Evolutionary conservation across 108 stramenopile species (phyloP), one percentile per base, ranked within the genome.

Genomic region (Cyclotella distinguenda): DNA sequence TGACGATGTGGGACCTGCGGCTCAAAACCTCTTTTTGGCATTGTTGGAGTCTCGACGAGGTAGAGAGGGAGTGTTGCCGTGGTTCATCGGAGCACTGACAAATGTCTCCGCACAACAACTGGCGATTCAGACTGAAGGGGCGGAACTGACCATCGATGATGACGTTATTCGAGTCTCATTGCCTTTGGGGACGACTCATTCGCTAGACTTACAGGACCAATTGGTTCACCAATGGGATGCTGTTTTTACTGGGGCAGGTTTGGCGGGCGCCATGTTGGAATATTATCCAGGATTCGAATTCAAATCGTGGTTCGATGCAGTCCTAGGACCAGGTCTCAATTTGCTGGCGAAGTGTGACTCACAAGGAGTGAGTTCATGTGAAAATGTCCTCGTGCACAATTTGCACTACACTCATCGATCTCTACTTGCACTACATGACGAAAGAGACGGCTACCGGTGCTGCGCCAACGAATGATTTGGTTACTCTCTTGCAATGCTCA

Each of bases 401-500:
- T 6, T 31, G 19, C 42, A 15, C 19, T 66, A 46, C 39, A 1
- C 23, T 34, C 28, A 63, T 47, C 4, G n/a, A 16, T 9, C 8
- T 26, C 43, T 38, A 53, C 40, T 27, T 18, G 2, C 9, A 12
- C 6, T 1, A 22, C 27, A n/a, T 6, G 4, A 11, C 19, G 59
- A 34, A 48, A 59, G 4, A 49, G n/a, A 16, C 3, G 58, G 4
- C 51, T 78, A 25, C 77, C 71, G 23, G 67, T 78, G 28, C 65
- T 78, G 23, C 57, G 58, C 25, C 71, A 59, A 31, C 40, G 77
- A 18, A 72, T 78, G 4, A 44, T 78, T 12, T 78, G 77, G 77
- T 56, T 78, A 4, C 23, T 73, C 9, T 59, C 59, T 11, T 70
- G 68, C 66, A 67, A 72, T 54, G 70, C 70, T 25, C 56, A 77